Percentiles rank a stretch among this genome's conserved stretches.
These are phyloP conservation scores for Euphorbia lathyris DNA, from an alignment of 345 rosid genomes.

Conservation along the genomic window DNA sequence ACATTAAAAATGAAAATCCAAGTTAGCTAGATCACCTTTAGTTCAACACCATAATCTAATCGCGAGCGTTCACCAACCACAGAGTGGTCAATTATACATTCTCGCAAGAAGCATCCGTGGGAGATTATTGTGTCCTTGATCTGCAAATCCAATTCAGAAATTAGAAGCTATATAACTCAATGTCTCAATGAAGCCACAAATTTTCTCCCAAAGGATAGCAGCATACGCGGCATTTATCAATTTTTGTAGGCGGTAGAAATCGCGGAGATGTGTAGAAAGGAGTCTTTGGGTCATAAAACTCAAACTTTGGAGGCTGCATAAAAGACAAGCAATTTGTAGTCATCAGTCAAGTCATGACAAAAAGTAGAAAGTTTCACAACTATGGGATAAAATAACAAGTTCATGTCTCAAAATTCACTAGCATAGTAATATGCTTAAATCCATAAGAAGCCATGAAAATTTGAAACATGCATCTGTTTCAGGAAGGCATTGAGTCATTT, in stretches of 20 bases:
- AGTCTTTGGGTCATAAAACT: constrained; percentile 82
- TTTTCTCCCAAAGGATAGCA: constrained; percentile 2
- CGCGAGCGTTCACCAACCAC: constrained; percentile 91
- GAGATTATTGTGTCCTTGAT: constrained; percentile 78
- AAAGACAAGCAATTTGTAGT: background rate
- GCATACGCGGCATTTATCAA: constrained; percentile 72
- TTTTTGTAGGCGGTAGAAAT: constrained; percentile 85
- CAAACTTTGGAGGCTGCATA: constrained; percentile 67
- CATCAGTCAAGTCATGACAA: background rate
- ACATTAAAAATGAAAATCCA: background rate
- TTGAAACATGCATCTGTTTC: too few species aligned
- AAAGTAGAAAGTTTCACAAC: background rate
- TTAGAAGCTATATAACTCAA: constrained; percentile 17
- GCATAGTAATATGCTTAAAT: background rate
- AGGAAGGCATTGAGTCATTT: background rate
- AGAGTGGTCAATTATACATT: constrained; percentile 68
- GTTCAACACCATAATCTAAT: constrained; percentile 78
- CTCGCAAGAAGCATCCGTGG: constrained; percentile 94
- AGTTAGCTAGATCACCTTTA: constrained; percentile 47
- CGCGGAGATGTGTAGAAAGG: constrained; percentile 94
- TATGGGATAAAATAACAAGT: background rate
- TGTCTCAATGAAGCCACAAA: constrained; percentile 12
- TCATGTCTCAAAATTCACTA: too few species aligned
- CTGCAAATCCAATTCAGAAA: constrained; percentile 35
- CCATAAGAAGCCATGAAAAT: background rate